These are phyloP conservation scores for Ceratobasidium sp. DNA, from an alignment of 1,284 basidiomycete species.

Conservation along the genomic window DNA sequence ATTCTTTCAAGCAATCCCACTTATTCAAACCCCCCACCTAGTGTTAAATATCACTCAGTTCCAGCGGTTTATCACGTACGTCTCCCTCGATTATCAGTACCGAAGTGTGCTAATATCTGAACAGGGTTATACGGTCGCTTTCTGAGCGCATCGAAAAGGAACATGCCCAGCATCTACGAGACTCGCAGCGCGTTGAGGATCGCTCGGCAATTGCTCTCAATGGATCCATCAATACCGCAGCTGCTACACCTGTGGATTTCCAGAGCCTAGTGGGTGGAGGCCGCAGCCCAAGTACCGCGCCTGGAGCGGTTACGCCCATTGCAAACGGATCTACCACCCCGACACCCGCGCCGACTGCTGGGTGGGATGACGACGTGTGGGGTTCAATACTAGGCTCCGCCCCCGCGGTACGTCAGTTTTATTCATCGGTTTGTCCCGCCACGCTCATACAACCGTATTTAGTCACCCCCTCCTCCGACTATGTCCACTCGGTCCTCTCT, in stretches of 20 bases:
- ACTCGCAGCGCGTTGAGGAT: constrained; percentile 84
- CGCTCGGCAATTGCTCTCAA: constrained; percentile 61
- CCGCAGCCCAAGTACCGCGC: constrained; percentile 51
- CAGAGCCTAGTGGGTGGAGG: constrained; percentile 75
- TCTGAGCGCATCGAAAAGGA: constrained; percentile 86
- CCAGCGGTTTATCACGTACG: constrained; percentile 84
- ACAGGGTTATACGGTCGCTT: constrained; percentile 56
- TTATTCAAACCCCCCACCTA: constrained; percentile 51
- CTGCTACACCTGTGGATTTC: constrained; percentile 67
- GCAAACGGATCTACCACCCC: constrained; percentile 59
- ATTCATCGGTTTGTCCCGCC: constrained; percentile 42
- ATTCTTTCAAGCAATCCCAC: not conserved
- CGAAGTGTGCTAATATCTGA: constrained; percentile 32
- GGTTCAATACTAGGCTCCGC: constrained; percentile 68
- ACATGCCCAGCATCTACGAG: constrained; percentile 83
- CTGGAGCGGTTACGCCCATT: constrained; percentile 56
- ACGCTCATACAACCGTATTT: constrained; percentile 9
- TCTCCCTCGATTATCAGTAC: constrained; percentile 52
- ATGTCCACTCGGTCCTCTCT: constrained; percentile 48
- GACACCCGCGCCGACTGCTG: constrained; percentile 50
- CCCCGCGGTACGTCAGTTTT: constrained; percentile 51
- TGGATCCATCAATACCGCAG: constrained; percentile 54
- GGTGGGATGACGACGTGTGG: constrained; percentile 80
- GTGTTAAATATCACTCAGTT: constrained; percentile 93
- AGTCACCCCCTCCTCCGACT: constrained; percentile 43